Conservation (phyloP, 805 yeast species). For the Candida xiaguanensis region DNA sequence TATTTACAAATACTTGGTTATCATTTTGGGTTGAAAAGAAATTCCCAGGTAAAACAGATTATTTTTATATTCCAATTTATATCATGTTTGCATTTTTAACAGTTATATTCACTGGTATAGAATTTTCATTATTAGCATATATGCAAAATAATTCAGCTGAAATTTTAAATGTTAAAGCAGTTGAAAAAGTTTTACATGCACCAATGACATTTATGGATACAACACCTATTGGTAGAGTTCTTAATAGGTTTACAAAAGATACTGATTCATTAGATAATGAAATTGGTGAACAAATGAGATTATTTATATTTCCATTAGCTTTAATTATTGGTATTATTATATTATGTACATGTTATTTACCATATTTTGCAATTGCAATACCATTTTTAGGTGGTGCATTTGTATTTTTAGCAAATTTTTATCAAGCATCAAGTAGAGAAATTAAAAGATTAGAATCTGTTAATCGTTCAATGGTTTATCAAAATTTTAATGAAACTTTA, state of each 20-base stretch:
- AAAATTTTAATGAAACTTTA: slow-evolving; percentile 46
- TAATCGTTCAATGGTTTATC: slow-evolving; percentile 46
- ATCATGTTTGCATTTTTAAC: slow-evolving; percentile 34
- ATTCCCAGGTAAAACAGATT: slow-evolving; percentile 24
- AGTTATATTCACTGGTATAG: slow-evolving; percentile 35
- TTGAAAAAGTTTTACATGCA: slow-evolving; percentile 34
- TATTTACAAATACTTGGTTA: slow-evolving; percentile 45
- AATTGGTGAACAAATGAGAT: slow-evolving; percentile 40
- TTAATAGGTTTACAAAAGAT: slow-evolving; percentile 43
- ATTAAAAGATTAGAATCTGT: slow-evolving; percentile 47
- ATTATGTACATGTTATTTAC: slow-evolving; percentile 48
- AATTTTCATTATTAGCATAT: slow-evolving; percentile 40
- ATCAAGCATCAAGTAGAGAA: slow-evolving; percentile 47
- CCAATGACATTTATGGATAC: slow-evolving; percentile 44
- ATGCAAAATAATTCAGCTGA: slow-evolving; percentile 38
- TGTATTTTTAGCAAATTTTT: slow-evolving; percentile 35
- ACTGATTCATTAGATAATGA: slow-evolving; percentile 45
- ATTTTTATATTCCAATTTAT: slow-evolving; percentile 33
- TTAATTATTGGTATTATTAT: slow-evolving; percentile 36
- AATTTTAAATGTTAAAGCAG: slow-evolving; percentile 34
- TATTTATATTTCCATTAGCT: slow-evolving; percentile 39
- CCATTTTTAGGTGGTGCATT: slow-evolving; percentile 47
- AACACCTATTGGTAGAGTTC: slow-evolving; percentile 41
- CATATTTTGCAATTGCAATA: slow-evolving; percentile 53
- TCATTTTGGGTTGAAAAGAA: slow-evolving; percentile 39